These are phyloP conservation scores for Hanseniaspora mollemarum DNA, from an alignment of 805 yeast species.

Conservation along the genomic window DNA sequence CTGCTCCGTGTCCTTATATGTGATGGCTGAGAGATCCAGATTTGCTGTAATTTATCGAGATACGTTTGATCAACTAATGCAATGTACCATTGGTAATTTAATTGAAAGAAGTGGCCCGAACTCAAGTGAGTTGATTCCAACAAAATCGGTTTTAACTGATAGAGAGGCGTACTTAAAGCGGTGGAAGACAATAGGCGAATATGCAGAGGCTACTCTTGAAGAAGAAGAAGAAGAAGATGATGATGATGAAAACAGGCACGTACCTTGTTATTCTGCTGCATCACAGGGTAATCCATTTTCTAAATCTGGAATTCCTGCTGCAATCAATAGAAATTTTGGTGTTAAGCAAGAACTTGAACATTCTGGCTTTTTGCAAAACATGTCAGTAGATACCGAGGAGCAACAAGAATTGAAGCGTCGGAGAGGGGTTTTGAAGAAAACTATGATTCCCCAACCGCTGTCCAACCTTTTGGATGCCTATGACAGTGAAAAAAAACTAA, in stretches of 20 bases:
- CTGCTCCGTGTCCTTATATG: constrained; percentile 52
- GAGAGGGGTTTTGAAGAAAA: constrained; percentile 41
- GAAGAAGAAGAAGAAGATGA: constrained; percentile 2
- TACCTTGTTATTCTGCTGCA: background rate
- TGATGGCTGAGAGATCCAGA: constrained; percentile 54
- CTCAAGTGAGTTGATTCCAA: constrained; percentile 44
- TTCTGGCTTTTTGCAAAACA: constrained; percentile 32
- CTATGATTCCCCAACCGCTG: constrained; percentile 44
- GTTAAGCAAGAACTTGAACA: constrained; percentile 26
- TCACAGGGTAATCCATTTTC: background rate
- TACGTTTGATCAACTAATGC: constrained; percentile 55
- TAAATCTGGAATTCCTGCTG: constrained; percentile 49
- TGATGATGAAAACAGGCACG: background rate
- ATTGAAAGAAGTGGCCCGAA: constrained; percentile 55
- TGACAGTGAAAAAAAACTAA: constrained; percentile 21
- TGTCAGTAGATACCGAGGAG: constrained; percentile 33
- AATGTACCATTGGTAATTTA: constrained; percentile 51
- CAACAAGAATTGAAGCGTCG: constrained; percentile 40
- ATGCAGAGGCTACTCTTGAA: background rate
- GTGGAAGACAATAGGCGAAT: background rate
- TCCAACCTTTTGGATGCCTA: constrained; percentile 38
- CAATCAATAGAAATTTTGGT: constrained; percentile 38
- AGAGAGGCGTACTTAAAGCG: background rate
- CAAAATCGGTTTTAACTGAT: background rate
- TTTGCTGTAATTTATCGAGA: constrained; percentile 54